Evolutionary conservation across 805 yeast species (phyloP), one percentile per base, ranked within the genome.

Genomic region (Blastobotrys parvus): DNA sequence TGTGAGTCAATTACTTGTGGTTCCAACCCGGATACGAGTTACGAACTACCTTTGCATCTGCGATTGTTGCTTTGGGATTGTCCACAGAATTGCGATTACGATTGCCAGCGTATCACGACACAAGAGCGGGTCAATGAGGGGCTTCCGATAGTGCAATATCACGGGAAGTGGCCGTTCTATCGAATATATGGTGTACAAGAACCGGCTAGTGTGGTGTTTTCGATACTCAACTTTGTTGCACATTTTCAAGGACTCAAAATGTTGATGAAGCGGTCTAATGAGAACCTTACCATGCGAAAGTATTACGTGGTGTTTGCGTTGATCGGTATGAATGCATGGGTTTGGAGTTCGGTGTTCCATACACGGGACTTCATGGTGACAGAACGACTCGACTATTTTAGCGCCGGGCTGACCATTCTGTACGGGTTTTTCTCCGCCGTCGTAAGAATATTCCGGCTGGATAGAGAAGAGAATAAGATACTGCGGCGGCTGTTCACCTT

Each of bases 161-260:
- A 92, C 61, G 98, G 98, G 0, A 92, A 92, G 65, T 92, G 98
- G 98, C 97, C 97, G 2, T 92, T 92, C 56, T 48, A 68, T 15
- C 70, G 98, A 39, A 57, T 83, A 0, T 62, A 72, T n/a, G 94
- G 94, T 0, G 67, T 82, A 10, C 98, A 92, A 61, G 98, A 92
- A 59, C 65, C 87, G 0, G 84, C 80, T 19, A 81, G 94, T 11
- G 78, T 83, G 1, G 17, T 87, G 1, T 90, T 92, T 60, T 83
- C 95, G n/a, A 54, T 83, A 3, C 70, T 75, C 18, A 83, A 83
- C 55, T 74, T 79, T 47, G 45, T 78, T 11, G 85, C 90, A 2
- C 90, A 86, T 57, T 75, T 44, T 29, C 6, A 41, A 8, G 70
- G 69, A 62, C 54, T 50, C 62, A 40, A 78, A 77, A 4, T 67